These are phyloP conservation scores for Cladophialophora bantiana DNA, from an alignment of 2,329 filamentous ascomycete species.

Conservation along the genomic window DNA sequence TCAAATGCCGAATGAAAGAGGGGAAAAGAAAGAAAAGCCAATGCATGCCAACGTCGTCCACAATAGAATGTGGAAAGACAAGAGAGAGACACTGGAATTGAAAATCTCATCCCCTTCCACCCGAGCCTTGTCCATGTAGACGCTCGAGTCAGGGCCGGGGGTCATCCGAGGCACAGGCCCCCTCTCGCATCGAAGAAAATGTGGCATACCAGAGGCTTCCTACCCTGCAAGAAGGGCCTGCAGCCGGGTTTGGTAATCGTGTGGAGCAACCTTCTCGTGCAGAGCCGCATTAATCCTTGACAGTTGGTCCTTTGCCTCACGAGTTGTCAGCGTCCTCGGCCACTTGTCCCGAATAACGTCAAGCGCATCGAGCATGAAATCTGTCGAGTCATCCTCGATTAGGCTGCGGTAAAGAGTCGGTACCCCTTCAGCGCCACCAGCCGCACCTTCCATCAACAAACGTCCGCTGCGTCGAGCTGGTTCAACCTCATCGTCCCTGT, in stretches of 20 bases:
- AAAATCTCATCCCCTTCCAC: not conserved
- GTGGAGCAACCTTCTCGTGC: constrained; percentile 13
- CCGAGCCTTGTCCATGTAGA: not conserved
- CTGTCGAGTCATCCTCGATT: constrained; percentile 13
- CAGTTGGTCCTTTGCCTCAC: constrained; percentile 3
- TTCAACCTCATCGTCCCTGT: constrained; percentile 9
- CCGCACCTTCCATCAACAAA: not conserved
- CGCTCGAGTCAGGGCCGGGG: too few relatives aligned
- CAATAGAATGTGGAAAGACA: not conserved
- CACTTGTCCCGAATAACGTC: constrained; percentile 18
- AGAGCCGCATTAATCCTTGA: not conserved
- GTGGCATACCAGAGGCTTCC: not conserved
- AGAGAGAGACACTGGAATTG: not conserved
- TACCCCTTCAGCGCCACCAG: constrained; percentile 5
- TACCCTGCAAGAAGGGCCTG: constrained; percentile 1
- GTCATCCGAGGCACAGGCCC: not conserved
- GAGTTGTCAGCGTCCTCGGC: constrained; percentile 9
- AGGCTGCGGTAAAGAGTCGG: constrained; percentile 23
- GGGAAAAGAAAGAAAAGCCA: not conserved
- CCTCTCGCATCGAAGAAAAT: not conserved
- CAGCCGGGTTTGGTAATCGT: constrained; percentile 9
- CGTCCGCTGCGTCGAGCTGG: constrained; percentile 17
- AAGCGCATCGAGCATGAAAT: constrained; percentile 28
- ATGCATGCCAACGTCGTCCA: not conserved
- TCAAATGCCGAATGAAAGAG: not conserved